phyloP scores from a whole-genome alignment of 371 early-diverging fungal genomes.

The Zychaea mexicana region DNA sequence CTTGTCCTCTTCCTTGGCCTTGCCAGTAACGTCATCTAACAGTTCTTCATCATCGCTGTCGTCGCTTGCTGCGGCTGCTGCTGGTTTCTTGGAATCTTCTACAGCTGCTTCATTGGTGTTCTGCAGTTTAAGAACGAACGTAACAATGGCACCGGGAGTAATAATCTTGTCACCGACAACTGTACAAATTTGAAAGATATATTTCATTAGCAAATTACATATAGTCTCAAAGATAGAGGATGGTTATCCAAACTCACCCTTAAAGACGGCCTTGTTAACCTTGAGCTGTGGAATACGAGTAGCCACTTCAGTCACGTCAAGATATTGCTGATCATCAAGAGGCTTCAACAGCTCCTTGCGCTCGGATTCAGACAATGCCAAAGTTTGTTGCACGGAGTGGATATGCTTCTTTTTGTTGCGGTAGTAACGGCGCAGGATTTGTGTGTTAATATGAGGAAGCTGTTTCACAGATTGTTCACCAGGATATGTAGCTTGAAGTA shows the following conservation, averaged over 20 bases:
- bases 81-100: constrained; percentile 25
- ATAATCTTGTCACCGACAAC: constrained; percentile 81
- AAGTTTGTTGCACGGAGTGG: constrained; percentile 62
- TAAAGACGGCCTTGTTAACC: constrained; percentile 78
- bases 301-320: constrained; percentile 74
- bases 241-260: constrained; percentile 45
- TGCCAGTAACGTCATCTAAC: constrained; percentile 28
- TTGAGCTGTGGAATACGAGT: constrained; percentile 74
- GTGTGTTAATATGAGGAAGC: constrained; percentile 72
- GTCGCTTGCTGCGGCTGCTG: constrained; percentile 24
- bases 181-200: neutral
- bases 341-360: constrained; percentile 62
- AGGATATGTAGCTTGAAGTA: constrained; percentile 82
- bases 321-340: constrained; percentile 58
- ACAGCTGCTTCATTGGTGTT: constrained; percentile 28
- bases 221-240: neutral
- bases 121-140: constrained; percentile 67
- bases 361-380: constrained; percentile 67
- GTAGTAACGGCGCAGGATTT: constrained; percentile 38
- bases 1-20: constrained; percentile 44
- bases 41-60: constrained; percentile 42
- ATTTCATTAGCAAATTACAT: neutral
- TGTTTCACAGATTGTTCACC: constrained; percentile 81
- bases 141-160: constrained; percentile 81
- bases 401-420: constrained; percentile 34